Evolutionary conservation across 345 rosid genomes (phyloP), one percentile per base, ranked within the genome.

Genomic region (Syzygium aqueum): DNA sequence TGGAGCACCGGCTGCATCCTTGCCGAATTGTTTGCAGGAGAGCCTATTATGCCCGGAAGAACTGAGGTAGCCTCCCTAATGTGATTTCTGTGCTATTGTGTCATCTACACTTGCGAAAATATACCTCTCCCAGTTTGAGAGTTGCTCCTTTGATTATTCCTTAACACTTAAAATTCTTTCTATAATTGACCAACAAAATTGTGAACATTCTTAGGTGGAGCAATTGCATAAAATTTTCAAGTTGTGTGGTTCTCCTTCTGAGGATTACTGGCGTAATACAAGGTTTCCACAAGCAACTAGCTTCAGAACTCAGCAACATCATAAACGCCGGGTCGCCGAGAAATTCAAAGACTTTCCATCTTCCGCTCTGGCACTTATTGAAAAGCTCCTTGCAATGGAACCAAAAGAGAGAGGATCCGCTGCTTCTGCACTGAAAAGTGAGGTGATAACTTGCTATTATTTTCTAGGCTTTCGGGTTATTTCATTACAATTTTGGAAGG

Each of bases 1-100:
- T 97, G 99, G 98, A 97, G 99, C 46, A 92, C 91, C 10, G 99
- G 99, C 37, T 98, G 99, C 87, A 96, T 97, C 86, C 90, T 96
- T 53, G 99, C 97, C 12, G 99, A 97, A 88, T 89, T 96, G 86
- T 95, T 90, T 89, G 93, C 94, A 1, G 98, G 99, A 80, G 95
- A 95, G 89, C 99, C 97, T 85, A 96, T 95, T 86, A 94, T 97
- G 98, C 97, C 99, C 2, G 98, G 98, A 90, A 95, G 99, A 93
- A 97, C 99, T 51, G 98, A 97, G 96, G 98, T 96, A 89, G 77
- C 65, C 80, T 67, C 80, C 80, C 49, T 67, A 33, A 73, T 73
- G 46, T 73, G 80, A 16, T 54, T 16, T 65, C 77, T 85, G 84
- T 25, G 82, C 84, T 33, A 9, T 33, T 7, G 12, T 33, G 49